Evolutionary conservation across 129 eudicot genomes (phyloP), one percentile per base, ranked within the genome.

Genomic region (Logfia minima): DNA sequence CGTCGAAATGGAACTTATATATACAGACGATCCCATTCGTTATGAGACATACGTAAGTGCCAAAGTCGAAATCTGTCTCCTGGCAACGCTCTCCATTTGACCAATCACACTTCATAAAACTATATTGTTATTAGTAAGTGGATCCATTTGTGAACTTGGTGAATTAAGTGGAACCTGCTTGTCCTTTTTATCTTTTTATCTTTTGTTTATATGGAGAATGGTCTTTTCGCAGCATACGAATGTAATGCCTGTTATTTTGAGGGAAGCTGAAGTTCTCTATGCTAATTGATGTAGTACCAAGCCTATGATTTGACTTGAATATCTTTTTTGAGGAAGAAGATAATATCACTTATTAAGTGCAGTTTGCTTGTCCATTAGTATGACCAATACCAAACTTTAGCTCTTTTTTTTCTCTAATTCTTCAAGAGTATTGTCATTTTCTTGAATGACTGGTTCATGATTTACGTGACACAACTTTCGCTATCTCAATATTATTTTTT

Each of bases 151-250:
- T 77, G 65, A 77, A 56, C 29, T 78, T 71, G 59, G 82, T 61
- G 85, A 80, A 31, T 37, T 17, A 72, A 83, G 83, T 77, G 84
- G 84, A 79, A 68, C 74, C 67, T 77, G 69, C 67, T 83, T 80
- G 85, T 48, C 75, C 66, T 52, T 60, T 41, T 64, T 60, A 61
- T 29, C 71, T 55, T 45, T 41, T 70, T 39, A 75, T 32, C 75
- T 65, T 84, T 64, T 11, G 11, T 14, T 24, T 64, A 35, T 74
- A 63, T 82, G 81, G 85, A 70, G 68, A 29, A 74, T 63, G 63
- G 69, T 75, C 83, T 74, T 85, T 77, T 79, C 76, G 13, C 81
- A 78, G 72, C 63, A 81, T 18, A 29, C 11, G 32, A 85, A 76
- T 77, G 77, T 78, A 64, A 71, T 68, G 73, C 61, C 11, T 81